Evolutionary conservation across 768 basidiomycete genomes (phyloP).

Genomic region (Rubroboletus pulcherrimus): DNA sequence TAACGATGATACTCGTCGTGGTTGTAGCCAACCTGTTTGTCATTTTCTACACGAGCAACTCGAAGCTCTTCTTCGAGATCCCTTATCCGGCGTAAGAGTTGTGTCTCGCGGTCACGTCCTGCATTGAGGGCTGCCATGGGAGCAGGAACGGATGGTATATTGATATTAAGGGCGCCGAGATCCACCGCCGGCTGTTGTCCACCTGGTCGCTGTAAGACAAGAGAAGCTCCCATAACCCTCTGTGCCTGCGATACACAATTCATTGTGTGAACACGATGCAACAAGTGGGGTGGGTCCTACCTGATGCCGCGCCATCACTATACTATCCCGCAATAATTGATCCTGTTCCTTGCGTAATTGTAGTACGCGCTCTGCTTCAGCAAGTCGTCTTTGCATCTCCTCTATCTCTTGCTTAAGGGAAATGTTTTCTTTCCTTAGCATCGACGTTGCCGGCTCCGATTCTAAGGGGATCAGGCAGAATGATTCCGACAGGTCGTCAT

Average conservation of each 20-base stretch:
- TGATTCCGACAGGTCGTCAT: slow-evolving; percentile 73
- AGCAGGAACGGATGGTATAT: slow-evolving; percentile 44
- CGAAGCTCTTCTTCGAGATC: slow-evolving; percentile 82
- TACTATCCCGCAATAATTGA: slow-evolving; percentile 73
- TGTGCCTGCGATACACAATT: slow-evolving; percentile 54
- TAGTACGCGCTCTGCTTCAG: slow-evolving; percentile 57
- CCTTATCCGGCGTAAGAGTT: slow-evolving; percentile 48
- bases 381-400: slow-evolving; percentile 52
- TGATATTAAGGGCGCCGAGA: slow-evolving; percentile 55
- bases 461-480: slow-evolving; percentile 72
- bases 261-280: slow-evolving; percentile 1
- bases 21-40: slow-evolving; percentile 63
- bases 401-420: slow-evolving; percentile 60
- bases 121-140: slow-evolving; percentile 48
- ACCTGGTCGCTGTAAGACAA: slow-evolving; percentile 46
- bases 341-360: slow-evolving; percentile 77
- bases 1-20: background rate
- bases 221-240: slow-evolving; percentile 70
- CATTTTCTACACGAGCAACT: slow-evolving; percentile 62
- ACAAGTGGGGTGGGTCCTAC: slow-evolving; percentile 33
- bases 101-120: slow-evolving; percentile 55
- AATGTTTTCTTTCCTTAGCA: slow-evolving; percentile 64
- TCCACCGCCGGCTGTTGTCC: slow-evolving; percentile 42
- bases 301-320: slow-evolving; percentile 67
- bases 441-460: slow-evolving; percentile 44